Percentiles rank a stretch among this genome's conserved stretches.
phyloP scores from a whole-genome alignment of 2,329 filamentous ascomycete species.

The Zalaria sp. region DNA sequence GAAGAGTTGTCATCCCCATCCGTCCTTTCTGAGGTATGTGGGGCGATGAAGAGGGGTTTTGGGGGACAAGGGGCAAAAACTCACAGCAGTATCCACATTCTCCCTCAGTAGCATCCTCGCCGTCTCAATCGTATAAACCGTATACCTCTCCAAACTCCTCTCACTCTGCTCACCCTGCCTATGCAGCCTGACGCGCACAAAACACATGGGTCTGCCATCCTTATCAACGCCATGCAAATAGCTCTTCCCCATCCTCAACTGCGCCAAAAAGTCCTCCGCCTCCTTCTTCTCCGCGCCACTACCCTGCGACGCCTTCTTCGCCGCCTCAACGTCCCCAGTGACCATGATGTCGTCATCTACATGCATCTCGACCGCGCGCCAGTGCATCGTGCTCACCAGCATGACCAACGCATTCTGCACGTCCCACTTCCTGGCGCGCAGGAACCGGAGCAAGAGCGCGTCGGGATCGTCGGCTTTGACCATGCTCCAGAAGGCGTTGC shows the following conservation, averaged over 20 bases:
- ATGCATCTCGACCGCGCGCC: slow-evolving; percentile 69
- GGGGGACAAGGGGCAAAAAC: slow-evolving; percentile 21
- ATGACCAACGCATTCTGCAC: slow-evolving; percentile 85
- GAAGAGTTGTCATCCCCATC: too few species aligned
- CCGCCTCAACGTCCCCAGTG: slow-evolving; percentile 57
- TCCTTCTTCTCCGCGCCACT: slow-evolving; percentile 51
- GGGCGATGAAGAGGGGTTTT: background rate
- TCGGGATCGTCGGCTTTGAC: slow-evolving; percentile 93
- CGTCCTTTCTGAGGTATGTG: too few species aligned
- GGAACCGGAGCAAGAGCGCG: slow-evolving; percentile 64
- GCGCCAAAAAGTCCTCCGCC: slow-evolving; percentile 64
- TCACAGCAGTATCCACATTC: slow-evolving; percentile 82
- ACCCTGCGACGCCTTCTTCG: slow-evolving; percentile 43
- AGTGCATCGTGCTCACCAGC: slow-evolving; percentile 87
- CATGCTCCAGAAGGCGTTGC: slow-evolving; percentile 80
- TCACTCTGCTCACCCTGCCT: slow-evolving; percentile 69
- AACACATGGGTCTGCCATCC: slow-evolving; percentile 70
- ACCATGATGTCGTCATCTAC: slow-evolving; percentile 81
- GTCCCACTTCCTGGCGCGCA: slow-evolving; percentile 91
- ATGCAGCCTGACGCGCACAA: slow-evolving; percentile 73
- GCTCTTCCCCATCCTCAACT: slow-evolving; percentile 83
- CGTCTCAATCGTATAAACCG: slow-evolving; percentile 88
- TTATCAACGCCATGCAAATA: slow-evolving; percentile 83
- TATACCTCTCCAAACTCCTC: slow-evolving; percentile 72
- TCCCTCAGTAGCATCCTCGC: slow-evolving; percentile 67